Base-by-base conservation (phyloP, 2,329 filamentous ascomycete species). In the Fusarium sp. region DNA sequence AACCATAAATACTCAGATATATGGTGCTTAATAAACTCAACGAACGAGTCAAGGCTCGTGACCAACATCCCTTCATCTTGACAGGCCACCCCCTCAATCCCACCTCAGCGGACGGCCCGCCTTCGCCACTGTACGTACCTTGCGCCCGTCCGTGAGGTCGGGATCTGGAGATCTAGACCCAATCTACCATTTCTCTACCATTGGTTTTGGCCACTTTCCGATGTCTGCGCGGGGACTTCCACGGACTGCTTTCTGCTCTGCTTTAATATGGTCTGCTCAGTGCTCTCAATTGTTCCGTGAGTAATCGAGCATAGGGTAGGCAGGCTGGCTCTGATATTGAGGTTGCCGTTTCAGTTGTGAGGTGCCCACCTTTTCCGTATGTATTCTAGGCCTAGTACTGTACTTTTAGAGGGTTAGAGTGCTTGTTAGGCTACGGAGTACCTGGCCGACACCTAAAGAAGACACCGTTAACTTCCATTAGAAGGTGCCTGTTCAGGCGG, bases 201-300 rank as follows among this genome's bases (percentile, higher is more conserved):
- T 63, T 49, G 55, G 44, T 47, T 67, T 67, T 57, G 46, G 9
- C 56, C 48, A 69, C 65, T 69, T 72, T 72, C 58, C 62, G 40
- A 32, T 37, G n/a, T 30, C 28, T 30, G 28, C 11, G 28, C 28
- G 28, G 28, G 28, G 28, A 30, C 10, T 30, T 30, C 40, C n/a
- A 35, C 17, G 17, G 33, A n/a, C 14, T 35, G 14, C 8, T n/a
- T 17, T 15, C 7, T 35, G 24, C 15, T 15, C 10, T 35, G 39
- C 6, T 24, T 24, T 24, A 24, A 6, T 15, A 17, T 35, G 24
- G 15, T 15, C 9, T 35, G 39, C 24, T 24, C 6, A 24, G 24
- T 24, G 6, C 19, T 44, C 7, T 17, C 24, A 22, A 15, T 9
- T 46, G 39, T 45, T 7, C 24, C 24, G 24, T 26, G 24, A 20